Evolutionary conservation across 129 eudicot species (phyloP).

Genomic region (Daucus carota): DH1_v3.0 NC_030386.2:24406001-24406500

Average conservation of each 20-base stretch:
- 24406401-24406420: constrained; percentile 66
- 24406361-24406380: constrained; percentile 70
- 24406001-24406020: constrained; percentile 37
- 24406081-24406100: constrained; percentile 69
- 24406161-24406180: constrained; percentile 60
- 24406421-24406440: constrained; percentile 52
- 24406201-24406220: constrained; percentile 6
- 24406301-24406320: constrained; percentile 64
- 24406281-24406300: not conserved
- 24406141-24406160: constrained; percentile 68
- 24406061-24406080: constrained; percentile 78
- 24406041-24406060: constrained; percentile 64
- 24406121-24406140: constrained; percentile 65
- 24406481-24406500: not conserved
- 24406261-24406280: not conserved
- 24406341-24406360: constrained; percentile 83
- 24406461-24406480: not conserved
- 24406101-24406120: constrained; percentile 69
- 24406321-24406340: constrained; percentile 72
- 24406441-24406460: not conserved
- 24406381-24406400: constrained; percentile 64
- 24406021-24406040: constrained; percentile 93
- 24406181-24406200: not conserved
- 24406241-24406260: not conserved
- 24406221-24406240: not conserved